Conservation (phyloP, 2,329 filamentous ascomycete species). For the Hypoxylon sp. region DNA sequence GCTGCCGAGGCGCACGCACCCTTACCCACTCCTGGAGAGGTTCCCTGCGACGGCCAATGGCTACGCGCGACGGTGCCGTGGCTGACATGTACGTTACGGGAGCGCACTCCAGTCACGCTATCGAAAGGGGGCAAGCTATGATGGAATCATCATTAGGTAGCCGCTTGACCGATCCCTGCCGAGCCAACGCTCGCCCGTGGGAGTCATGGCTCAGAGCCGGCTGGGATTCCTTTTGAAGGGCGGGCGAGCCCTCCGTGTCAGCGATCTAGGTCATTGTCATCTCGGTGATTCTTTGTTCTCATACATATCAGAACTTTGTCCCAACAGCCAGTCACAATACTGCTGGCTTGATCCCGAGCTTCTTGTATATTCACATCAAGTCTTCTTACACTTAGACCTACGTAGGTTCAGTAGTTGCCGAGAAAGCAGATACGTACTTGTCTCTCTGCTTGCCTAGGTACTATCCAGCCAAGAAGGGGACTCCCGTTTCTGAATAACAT, state of each 20-base stretch:
- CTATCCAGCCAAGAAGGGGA: too few species aligned
- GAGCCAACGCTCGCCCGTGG: constrained; percentile 32
- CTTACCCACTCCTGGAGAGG: constrained; percentile 4
- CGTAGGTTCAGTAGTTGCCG: neutral
- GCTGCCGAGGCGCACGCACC: constrained; percentile 28
- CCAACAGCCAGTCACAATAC: neutral
- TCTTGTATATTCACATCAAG: neutral
- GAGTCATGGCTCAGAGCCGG: constrained; percentile 18
- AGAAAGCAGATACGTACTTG: constrained; percentile 5
- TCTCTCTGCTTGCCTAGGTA: too few species aligned
- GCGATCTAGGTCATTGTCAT: constrained; percentile 14
- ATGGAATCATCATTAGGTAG: constrained; percentile 36
- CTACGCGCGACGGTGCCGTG: constrained; percentile 16
- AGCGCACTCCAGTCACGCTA: constrained; percentile 12
- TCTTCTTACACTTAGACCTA: constrained; percentile 7
- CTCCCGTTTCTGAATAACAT: neutral
- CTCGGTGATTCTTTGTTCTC: constrained; percentile 7
- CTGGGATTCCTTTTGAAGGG: constrained; percentile 14
- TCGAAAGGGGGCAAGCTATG: constrained; percentile 13
- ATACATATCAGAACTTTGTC: constrained; percentile 15
- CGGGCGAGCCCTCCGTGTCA: constrained; percentile 15
- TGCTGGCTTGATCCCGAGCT: neutral
- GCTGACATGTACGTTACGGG: constrained; percentile 22
- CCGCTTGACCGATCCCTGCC: constrained; percentile 48
- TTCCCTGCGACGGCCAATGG: constrained; percentile 17